Evolutionary conservation across 257 asterid species (phyloP).

Genomic region (Lavandula angustifolia): DNA sequence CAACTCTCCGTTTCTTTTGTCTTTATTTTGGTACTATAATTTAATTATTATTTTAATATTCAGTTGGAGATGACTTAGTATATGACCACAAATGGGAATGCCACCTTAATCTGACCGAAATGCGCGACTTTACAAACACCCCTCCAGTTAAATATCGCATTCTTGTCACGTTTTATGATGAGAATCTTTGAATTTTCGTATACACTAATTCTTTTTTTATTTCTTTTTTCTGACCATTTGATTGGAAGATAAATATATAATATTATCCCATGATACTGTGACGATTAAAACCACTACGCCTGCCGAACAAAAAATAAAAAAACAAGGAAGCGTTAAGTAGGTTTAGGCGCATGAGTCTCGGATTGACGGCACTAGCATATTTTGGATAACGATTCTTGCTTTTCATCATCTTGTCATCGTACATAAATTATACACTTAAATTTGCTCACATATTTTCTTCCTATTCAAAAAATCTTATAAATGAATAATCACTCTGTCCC

Average conservation of each 20-base stretch:
- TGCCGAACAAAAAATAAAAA: conserved; percentile 8
- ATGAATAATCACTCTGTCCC: too few relatives aligned
- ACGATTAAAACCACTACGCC: conserved; percentile 30
- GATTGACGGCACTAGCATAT: conserved; percentile 20
- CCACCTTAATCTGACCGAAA: conserved; percentile 42
- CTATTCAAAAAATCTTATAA: too few relatives aligned
- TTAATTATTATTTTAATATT: neutral
- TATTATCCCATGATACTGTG: conserved; percentile 28
- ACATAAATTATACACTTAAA: neutral
- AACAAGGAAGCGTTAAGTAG: too few relatives aligned
- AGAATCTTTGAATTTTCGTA: conserved; percentile 41
- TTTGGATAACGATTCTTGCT: conserved; percentile 16
- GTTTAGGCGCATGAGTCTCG: conserved; percentile 21
- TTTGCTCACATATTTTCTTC: too few relatives aligned
- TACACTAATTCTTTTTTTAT: neutral
- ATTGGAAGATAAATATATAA: conserved; percentile 12
- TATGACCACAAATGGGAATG: conserved; percentile 39
- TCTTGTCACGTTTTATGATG: conserved; percentile 37
- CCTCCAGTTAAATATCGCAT: conserved; percentile 23
- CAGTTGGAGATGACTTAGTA: conserved; percentile 39
- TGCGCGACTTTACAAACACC: conserved; percentile 36
- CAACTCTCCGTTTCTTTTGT: conserved; percentile 25
- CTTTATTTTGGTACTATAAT: neutral
- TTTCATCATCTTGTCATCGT: conserved; percentile 22
- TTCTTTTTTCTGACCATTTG: neutral